Evolutionary conservation across 2,329 filamentous ascomycete species (phyloP).

Genomic region (Exserohilum turcica): DNA sequence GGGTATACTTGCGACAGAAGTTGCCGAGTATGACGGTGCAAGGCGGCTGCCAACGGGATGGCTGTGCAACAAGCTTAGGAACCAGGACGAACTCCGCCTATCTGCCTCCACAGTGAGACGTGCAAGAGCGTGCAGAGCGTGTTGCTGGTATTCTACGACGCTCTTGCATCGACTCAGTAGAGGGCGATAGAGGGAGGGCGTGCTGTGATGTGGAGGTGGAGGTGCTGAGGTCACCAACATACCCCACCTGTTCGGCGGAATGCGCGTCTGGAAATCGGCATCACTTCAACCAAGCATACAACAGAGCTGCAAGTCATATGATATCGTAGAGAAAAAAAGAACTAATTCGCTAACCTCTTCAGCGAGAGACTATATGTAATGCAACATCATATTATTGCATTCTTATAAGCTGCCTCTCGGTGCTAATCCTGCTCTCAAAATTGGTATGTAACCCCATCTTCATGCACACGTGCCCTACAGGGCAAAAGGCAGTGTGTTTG

Average conservation of each 20-base stretch:
- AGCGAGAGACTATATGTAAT: too few relatives aligned
- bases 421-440: constrained; percentile 4
- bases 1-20: neutral
- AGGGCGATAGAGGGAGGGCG: neutral
- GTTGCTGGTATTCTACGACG: constrained; percentile 17
- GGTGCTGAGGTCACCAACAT: constrained; percentile 17
- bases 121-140: constrained; percentile 36
- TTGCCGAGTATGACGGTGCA: constrained; percentile 15
- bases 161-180: constrained; percentile 32
- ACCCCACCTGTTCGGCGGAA: constrained; percentile 23
- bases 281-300: constrained; percentile 6
- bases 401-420: neutral
- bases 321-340: too few relatives aligned
- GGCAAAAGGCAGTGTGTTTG: constrained; percentile 64
- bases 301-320: neutral
- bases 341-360: too few relatives aligned
- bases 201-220: neutral
- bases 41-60: constrained; percentile 8
- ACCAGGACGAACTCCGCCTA: constrained; percentile 12
- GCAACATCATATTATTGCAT: constrained; percentile 4
- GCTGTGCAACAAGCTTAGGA: constrained; percentile 13
- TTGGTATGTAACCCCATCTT: constrained; percentile 63
- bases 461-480: constrained; percentile 66
- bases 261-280: constrained; percentile 17
- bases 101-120: constrained; percentile 24